These are phyloP conservation scores for Trametes maxima DNA, from an alignment of 768 basidiomycete genomes.

Conservation along the genomic window DNA sequence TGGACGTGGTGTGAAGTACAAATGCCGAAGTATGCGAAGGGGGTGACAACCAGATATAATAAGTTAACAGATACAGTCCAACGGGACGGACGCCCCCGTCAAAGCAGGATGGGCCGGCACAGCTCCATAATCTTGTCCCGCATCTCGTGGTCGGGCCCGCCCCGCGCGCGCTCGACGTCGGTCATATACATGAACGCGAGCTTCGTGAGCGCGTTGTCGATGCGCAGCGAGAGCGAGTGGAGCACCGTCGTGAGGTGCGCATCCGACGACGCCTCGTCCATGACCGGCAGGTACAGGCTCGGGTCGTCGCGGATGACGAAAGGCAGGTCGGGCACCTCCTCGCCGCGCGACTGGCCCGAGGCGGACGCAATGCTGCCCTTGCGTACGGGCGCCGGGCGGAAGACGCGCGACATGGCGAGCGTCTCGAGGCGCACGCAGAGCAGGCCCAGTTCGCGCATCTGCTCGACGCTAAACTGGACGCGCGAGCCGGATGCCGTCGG, in stretches of 20 bases:
- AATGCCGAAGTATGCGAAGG: neutral
- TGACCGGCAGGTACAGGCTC: constrained; percentile 63
- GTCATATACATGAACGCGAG: constrained; percentile 26
- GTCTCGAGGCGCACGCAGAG: constrained; percentile 82
- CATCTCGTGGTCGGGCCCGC: constrained; percentile 16
- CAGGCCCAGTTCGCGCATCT: constrained; percentile 72
- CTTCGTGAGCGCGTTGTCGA: constrained; percentile 63
- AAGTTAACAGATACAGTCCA: constrained; percentile 16
- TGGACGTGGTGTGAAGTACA: constrained; percentile 14
- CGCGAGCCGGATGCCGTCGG: constrained; percentile 46
- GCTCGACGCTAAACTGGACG: constrained; percentile 70
- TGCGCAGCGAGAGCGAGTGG: constrained; percentile 72
- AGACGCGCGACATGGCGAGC: constrained; percentile 62
- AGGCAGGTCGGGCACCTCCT: constrained; percentile 17
- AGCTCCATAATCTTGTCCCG: constrained; percentile 21
- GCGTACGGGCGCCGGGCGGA: constrained; percentile 46
- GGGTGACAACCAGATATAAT: constrained; percentile 4
- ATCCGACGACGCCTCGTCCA: constrained; percentile 70
- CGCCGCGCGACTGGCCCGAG: constrained; percentile 20
- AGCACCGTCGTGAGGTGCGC: constrained; percentile 73
- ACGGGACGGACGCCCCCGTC: neutral
- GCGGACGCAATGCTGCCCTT: constrained; percentile 48
- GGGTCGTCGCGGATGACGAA: constrained; percentile 52
- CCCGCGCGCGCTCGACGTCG: constrained; percentile 14
- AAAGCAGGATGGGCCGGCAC: constrained; percentile 14